Percentiles rank a stretch among this genome's conserved stretches.
Conservation (phyloP, 2,329 filamentous ascomycete species). For the Cercospora zeae-maydis region DNA sequence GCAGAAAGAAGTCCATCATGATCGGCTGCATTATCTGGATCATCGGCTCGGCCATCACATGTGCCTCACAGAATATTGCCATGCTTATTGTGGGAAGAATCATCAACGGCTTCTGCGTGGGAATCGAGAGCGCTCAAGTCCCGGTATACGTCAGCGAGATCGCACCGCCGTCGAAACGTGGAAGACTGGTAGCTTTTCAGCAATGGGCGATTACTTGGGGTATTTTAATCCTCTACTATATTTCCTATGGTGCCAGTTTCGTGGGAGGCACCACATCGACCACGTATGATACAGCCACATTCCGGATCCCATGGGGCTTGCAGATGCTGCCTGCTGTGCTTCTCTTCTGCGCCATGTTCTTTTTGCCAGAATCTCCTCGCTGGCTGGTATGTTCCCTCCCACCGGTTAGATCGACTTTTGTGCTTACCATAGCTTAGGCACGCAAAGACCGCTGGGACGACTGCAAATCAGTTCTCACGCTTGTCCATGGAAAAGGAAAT, state of each 20-base stretch:
- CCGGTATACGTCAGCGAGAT: slow-evolving; percentile 67
- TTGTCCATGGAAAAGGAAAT: slow-evolving; percentile 56
- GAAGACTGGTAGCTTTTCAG: slow-evolving; percentile 66
- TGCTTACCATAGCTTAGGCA: background rate
- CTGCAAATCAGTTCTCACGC: slow-evolving; percentile 58
- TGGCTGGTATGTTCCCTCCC: slow-evolving; percentile 46
- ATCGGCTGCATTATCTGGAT: slow-evolving; percentile 43
- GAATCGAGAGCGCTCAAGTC: slow-evolving; percentile 67
- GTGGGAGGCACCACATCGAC: slow-evolving; percentile 50
- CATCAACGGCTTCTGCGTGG: slow-evolving; percentile 69
- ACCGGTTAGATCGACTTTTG: background rate
- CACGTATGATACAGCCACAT: slow-evolving; percentile 39
- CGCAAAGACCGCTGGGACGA: slow-evolving; percentile 55
- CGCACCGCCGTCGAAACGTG: slow-evolving; percentile 57
- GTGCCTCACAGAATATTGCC: slow-evolving; percentile 60
- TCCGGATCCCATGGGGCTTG: slow-evolving; percentile 51
- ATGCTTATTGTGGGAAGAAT: slow-evolving; percentile 70
- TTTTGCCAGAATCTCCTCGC: slow-evolving; percentile 62
- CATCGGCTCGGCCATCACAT: slow-evolving; percentile 60
- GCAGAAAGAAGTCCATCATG: slow-evolving; percentile 54
- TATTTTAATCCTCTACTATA: slow-evolving; percentile 33
- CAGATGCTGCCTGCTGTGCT: slow-evolving; percentile 50
- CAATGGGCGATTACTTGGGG: slow-evolving; percentile 72
- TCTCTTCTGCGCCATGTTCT: slow-evolving; percentile 49
- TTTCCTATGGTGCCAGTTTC: slow-evolving; percentile 62